These are phyloP conservation scores for Macrophomina phaseolina DNA, from an alignment of 2,329 filamentous ascomycete genomes.

Conservation along the genomic window DNA sequence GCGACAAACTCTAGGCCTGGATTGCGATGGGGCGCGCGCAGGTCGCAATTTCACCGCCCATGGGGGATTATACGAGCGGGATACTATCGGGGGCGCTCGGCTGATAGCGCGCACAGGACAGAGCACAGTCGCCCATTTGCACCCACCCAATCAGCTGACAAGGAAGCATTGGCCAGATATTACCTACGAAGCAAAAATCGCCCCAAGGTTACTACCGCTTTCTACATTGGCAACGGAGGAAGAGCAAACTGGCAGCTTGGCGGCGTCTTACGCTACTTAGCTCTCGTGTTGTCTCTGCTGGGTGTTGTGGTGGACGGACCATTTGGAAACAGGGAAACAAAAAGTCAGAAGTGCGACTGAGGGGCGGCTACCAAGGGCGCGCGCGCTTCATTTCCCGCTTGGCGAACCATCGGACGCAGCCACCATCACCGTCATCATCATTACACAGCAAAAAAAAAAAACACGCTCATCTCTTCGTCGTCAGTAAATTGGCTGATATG, in stretches of 20 bases:
- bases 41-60: constrained; percentile 21
- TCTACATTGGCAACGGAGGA: neutral
- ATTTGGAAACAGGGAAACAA: neutral
- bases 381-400: neutral
- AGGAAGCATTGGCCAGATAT: neutral
- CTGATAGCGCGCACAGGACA: constrained; percentile 15
- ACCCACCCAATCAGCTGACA: constrained; percentile 17
- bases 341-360: too few relatives aligned
- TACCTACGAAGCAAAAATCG: neutral
- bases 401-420: neutral
- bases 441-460: too few relatives aligned
- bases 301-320: too few relatives aligned
- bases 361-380: too few relatives aligned
- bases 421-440: neutral
- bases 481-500: constrained; percentile 6
- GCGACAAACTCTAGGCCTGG: neutral
- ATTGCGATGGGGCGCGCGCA: neutral
- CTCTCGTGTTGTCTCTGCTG: too few relatives aligned
- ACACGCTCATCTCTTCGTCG: neutral
- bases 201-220: neutral
- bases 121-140: neutral
- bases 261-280: neutral
- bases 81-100: constrained; percentile 10
- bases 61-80: constrained; percentile 16
- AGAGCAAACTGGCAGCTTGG: neutral